phyloP scores from a whole-genome alignment of 2,329 filamentous ascomycete genomes.

The Xylariomycetidae sp. region DNA sequence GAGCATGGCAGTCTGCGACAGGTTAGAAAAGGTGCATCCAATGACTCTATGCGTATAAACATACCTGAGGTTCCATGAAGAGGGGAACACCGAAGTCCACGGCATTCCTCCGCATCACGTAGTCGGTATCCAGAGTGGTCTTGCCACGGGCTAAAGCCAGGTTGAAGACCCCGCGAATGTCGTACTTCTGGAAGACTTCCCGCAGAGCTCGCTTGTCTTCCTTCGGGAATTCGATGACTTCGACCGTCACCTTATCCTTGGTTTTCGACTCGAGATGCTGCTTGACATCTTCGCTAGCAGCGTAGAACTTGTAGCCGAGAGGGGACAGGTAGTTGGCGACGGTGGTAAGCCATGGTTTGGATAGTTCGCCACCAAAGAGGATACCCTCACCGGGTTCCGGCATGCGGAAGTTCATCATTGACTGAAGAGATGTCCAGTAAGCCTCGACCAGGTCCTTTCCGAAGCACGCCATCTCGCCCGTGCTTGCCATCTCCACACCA shows the following conservation, averaged over 20 bases:
- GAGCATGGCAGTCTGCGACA: slow-evolving; percentile 75
- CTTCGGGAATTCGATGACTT: slow-evolving; percentile 95
- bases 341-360: slow-evolving; percentile 63
- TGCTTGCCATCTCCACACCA: slow-evolving; percentile 94
- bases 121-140: slow-evolving; percentile 85
- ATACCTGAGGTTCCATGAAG: slow-evolving; percentile 97
- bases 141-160: slow-evolving; percentile 77
- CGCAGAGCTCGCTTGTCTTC: slow-evolving; percentile 91
- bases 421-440: slow-evolving; percentile 95
- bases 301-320: slow-evolving; percentile 90
- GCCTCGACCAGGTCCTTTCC: slow-evolving; percentile 93
- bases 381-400: slow-evolving; percentile 93
- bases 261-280: slow-evolving; percentile 66
- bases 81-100: slow-evolving; percentile 97
- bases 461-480: slow-evolving; percentile 98
- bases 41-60: slow-evolving; percentile 17
- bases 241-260: slow-evolving; percentile 64
- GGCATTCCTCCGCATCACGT: slow-evolving; percentile 96
- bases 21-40: background rate
- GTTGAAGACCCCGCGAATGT: slow-evolving; percentile 95
- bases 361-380: slow-evolving; percentile 81
- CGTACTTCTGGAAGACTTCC: slow-evolving; percentile 94
- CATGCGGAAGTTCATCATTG: slow-evolving; percentile 98
- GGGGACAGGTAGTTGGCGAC: slow-evolving; percentile 84
- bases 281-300: slow-evolving; percentile 78